Percentiles rank a stretch among this genome's conserved stretches.
phyloP scores from a whole-genome alignment of 176 grass and related monocot species.

The Rhynchospora tenuis region DNA sequence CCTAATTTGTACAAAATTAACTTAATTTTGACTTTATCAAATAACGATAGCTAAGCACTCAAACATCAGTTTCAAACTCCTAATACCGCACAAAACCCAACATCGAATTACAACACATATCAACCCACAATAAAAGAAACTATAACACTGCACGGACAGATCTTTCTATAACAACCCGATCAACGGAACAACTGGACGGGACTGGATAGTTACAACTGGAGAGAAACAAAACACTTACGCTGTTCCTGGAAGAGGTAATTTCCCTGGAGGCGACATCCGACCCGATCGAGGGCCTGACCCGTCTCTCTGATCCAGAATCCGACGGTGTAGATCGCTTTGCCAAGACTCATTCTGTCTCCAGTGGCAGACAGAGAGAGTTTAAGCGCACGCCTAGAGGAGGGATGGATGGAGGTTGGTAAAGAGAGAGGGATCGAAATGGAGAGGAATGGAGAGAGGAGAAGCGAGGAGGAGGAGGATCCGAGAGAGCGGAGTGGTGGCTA shows the following conservation, averaged over 20 bases:
- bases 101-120: background rate
- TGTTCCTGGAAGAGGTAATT: slow-evolving; percentile 96
- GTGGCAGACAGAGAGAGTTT: background rate
- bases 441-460: background rate
- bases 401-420: background rate
- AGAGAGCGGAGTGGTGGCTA: slow-evolving; percentile 22
- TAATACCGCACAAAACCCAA: background rate
- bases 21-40: background rate
- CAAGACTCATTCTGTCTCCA: slow-evolving; percentile 52
- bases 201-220: background rate
- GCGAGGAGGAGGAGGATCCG: background rate
- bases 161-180: slow-evolving; percentile 6
- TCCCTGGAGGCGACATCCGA: slow-evolving; percentile 93
- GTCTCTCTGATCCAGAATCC: slow-evolving; percentile 99
- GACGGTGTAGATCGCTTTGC: slow-evolving; percentile 87
- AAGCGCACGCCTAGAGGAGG: background rate
- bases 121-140: background rate
- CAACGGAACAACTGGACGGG: background rate
- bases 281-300: slow-evolving; percentile 85
- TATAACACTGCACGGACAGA: background rate
- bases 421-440: slow-evolving; percentile 1
- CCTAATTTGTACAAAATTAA: background rate
- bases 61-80: background rate
- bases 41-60: background rate
- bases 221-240: slow-evolving; percentile 35